Percentiles rank a stretch among this genome's conserved stretches.
phyloP scores from a whole-genome alignment of 2,329 filamentous ascomycete genomes.

The Leptodontidium sp. region DNA sequence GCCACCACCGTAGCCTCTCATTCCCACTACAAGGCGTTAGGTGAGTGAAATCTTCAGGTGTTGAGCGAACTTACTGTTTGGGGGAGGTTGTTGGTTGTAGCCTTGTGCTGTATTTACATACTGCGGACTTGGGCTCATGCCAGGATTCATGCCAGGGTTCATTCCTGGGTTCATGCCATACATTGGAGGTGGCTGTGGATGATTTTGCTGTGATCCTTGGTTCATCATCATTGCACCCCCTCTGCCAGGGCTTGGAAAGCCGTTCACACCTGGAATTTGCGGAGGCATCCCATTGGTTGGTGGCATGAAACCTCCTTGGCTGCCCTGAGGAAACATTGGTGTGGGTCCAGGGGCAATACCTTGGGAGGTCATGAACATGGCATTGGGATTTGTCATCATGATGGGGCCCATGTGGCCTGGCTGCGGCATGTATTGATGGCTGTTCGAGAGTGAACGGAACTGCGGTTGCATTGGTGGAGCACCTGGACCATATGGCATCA shows the following conservation, averaged over 20 bases:
- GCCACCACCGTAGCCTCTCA: constrained; percentile 67
- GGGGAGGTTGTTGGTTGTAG: constrained; percentile 74
- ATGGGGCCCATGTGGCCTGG: constrained; percentile 80
- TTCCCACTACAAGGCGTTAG: constrained; percentile 59
- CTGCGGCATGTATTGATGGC: constrained; percentile 74
- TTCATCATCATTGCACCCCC: constrained; percentile 93
- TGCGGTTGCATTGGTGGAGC: constrained; percentile 72
- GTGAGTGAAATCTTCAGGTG: constrained; percentile 27
- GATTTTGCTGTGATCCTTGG: constrained; percentile 92
- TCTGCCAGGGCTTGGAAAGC: constrained; percentile 88
- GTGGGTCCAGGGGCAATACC: constrained; percentile 74
- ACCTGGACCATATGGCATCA: constrained; percentile 70
- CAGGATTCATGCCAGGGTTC: constrained; percentile 75
- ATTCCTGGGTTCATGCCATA: constrained; percentile 79
- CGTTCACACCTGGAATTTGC: constrained; percentile 71
- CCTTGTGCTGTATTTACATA: constrained; percentile 57
- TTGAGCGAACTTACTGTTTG: constrained; percentile 69
- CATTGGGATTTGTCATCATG: constrained; percentile 82
- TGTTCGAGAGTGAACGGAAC: constrained; percentile 76
- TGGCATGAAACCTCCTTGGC: constrained; percentile 69
- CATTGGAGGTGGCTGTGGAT: constrained; percentile 65
- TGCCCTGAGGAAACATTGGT: constrained; percentile 84
- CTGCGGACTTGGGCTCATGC: constrained; percentile 73
- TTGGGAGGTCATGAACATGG: constrained; percentile 77
- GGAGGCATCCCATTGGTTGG: constrained; percentile 63